Base-by-base conservation (phyloP, 495 filamentous ascomycete genomes). In the Talaromyces nanjingensis region DNA sequence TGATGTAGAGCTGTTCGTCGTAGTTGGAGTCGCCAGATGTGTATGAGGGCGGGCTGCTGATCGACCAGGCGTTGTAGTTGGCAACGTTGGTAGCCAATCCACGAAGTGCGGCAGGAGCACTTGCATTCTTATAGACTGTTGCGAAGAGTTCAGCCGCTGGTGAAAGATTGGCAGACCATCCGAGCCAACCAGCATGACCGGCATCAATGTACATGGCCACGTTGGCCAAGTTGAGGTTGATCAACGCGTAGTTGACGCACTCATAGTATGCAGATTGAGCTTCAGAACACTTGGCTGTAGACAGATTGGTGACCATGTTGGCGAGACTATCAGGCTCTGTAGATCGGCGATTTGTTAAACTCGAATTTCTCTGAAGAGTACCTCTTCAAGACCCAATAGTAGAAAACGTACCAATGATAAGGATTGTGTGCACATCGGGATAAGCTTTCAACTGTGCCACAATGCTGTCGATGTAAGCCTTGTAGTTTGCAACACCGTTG, bases 201-300 rank as follows among this genome's bases (percentile, higher is more conserved):
- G 88, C 90, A 70, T 94, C 91, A 57, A 94, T 67, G 75, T 94
- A 93, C 90, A 91, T 91, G 67, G 87, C 75, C 64, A 93, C 89
- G 75, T 93, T 92, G 66, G 84, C 83, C 12, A 92, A 80, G 77
- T 90, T 87, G 67, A 93, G 80, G 65, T 83, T 74, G 66, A 82
- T 82, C 65, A 93, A 72, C 4, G 91, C 89, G 71, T 94, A 92
- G 12, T 86, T 83, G 42, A 87, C 84, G 72, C 87, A 84, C 55
- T 87, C 83, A 66, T 86, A 80, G 77, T 92, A 94, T 11, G 85
- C 82, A 42, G 75, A 64, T 53, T 85, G 78, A 59, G 87, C 84
- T 66, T 83, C 75, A 62, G 86, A 73, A 76, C 90, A 93, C 54
- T 88, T 84, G 20, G 77, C 60, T 39, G 87, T 73, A 70, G 79